These are phyloP conservation scores for Alternaria hordeiaustralica DNA, from an alignment of 2,329 filamentous ascomycete genomes.

Conservation along the genomic window DNA sequence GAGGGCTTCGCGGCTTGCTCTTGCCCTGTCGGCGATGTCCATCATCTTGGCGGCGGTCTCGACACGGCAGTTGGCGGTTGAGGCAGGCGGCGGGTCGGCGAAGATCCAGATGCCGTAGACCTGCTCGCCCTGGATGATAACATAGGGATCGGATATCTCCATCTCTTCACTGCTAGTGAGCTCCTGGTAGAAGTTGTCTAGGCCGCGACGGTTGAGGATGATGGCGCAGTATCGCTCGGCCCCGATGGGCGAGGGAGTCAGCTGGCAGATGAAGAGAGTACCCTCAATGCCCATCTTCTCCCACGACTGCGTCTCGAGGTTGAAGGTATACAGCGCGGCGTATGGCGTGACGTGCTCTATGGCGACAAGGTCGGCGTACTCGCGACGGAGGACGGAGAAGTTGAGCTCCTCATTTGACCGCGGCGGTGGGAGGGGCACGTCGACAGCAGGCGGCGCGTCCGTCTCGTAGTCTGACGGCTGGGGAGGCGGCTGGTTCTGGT, in stretches of 20 bases:
- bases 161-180: slow-evolving; percentile 52
- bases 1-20: slow-evolving; percentile 55
- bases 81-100: slow-evolving; percentile 62
- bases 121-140: slow-evolving; percentile 60
- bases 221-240: slow-evolving; percentile 52
- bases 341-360: slow-evolving; percentile 85
- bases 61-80: slow-evolving; percentile 59
- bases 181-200: slow-evolving; percentile 57
- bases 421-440: slow-evolving; percentile 53
- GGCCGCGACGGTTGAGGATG: slow-evolving; percentile 56
- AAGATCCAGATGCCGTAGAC: slow-evolving; percentile 71
- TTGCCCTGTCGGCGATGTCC: slow-evolving; percentile 61
- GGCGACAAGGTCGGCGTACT: slow-evolving; percentile 74
- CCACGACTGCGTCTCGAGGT: slow-evolving; percentile 70
- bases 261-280: slow-evolving; percentile 83
- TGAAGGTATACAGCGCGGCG: slow-evolving; percentile 84
- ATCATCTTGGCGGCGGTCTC: slow-evolving; percentile 62
- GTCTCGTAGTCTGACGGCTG: slow-evolving; percentile 63
- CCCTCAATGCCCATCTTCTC: slow-evolving; percentile 87
- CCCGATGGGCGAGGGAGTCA: slow-evolving; percentile 49
- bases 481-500: slow-evolving; percentile 41
- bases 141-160: slow-evolving; percentile 62
- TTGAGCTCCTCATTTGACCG: slow-evolving; percentile 88
- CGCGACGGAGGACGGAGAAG: slow-evolving; percentile 79
- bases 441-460: slow-evolving; percentile 51